phyloP scores from a whole-genome alignment of 495 filamentous ascomycete genomes.

The Xylaria flabelliformis region DNA sequence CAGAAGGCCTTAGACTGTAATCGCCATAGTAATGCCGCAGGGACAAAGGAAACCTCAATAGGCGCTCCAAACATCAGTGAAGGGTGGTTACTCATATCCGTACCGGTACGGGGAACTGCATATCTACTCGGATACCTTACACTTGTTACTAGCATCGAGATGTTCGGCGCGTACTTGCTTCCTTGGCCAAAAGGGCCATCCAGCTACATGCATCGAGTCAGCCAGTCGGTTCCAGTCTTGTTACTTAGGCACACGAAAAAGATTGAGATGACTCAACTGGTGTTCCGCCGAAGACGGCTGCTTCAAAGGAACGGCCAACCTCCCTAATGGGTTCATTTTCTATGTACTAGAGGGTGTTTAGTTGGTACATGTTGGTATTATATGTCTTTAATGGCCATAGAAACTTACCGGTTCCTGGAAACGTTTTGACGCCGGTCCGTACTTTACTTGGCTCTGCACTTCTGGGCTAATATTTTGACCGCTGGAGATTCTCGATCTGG shows the following conservation, averaged over 20 bases:
- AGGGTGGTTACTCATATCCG: not conserved
- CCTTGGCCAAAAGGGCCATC: not conserved
- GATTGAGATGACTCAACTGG: not conserved
- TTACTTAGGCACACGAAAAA: not conserved
- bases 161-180: not conserved
- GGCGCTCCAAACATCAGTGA: not conserved
- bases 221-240: not conserved
- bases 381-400: not conserved
- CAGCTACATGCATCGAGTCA: not conserved
- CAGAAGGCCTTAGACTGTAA: slow-evolving; percentile 12
- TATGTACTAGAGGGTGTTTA: not conserved
- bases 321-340: not conserved
- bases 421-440: not conserved
- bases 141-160: not conserved
- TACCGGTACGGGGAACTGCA: not conserved
- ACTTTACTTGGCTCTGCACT: not conserved
- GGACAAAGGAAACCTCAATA: not conserved
- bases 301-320: slow-evolving; percentile 13
- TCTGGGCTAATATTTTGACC: not conserved
- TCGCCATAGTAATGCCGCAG: not conserved
- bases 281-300: slow-evolving; percentile 12
- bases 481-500: not conserved
- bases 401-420: not conserved
- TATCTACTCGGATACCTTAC: not conserved
- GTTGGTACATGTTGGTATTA: not conserved